A percentile compares a stretch with the other conserved stretches of the same genome.
These are phyloP conservation scores for Calocera cornea DNA, from an alignment of 768 basidiomycete genomes.

Conservation along the genomic window DNA sequence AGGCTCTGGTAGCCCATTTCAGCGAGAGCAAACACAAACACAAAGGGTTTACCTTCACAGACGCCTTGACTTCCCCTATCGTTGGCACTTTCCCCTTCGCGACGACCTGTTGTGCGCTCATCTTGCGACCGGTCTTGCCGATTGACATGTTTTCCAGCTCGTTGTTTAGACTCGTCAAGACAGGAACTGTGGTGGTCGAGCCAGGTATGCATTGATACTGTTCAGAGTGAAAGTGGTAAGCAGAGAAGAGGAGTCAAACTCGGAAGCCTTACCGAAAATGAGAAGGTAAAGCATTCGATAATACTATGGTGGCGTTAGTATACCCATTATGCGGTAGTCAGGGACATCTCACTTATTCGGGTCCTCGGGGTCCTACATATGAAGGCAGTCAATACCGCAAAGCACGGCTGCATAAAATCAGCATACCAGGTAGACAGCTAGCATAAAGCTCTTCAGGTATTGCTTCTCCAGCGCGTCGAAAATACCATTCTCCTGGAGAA, in stretches of 20 bases:
- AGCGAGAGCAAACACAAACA: not conserved
- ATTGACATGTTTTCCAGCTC: conserved; percentile 40
- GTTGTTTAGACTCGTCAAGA: conserved; percentile 54
- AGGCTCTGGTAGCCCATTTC: conserved; percentile 37
- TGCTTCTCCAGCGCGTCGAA: conserved; percentile 75
- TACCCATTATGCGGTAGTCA: not conserved
- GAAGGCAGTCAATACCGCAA: not conserved
- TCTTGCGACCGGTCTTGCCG: conserved; percentile 23
- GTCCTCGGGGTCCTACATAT: conserved; percentile 66
- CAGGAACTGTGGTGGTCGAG: conserved; percentile 43
- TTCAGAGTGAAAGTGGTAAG: not conserved
- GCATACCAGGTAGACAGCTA: conserved; percentile 67
- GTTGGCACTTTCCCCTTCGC: conserved; percentile 53
- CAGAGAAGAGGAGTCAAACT: not conserved
- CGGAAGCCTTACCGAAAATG: conserved; percentile 46
- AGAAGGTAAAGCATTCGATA: conserved; percentile 78
- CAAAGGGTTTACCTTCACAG: conserved; percentile 45
- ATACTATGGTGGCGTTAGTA: conserved; percentile 35
- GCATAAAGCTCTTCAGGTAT: conserved; percentile 74
- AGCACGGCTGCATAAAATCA: conserved; percentile 2
- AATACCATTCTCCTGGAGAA: conserved; percentile 64
- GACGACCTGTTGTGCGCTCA: conserved; percentile 48
- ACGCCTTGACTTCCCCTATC: conserved; percentile 65
- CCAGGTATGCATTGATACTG: conserved; percentile 62
- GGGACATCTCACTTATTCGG: conserved; percentile 53